These are phyloP conservation scores for Danielia reshetovae DNA, from an alignment of 805 yeast species.

Conservation along the genomic window DNA sequence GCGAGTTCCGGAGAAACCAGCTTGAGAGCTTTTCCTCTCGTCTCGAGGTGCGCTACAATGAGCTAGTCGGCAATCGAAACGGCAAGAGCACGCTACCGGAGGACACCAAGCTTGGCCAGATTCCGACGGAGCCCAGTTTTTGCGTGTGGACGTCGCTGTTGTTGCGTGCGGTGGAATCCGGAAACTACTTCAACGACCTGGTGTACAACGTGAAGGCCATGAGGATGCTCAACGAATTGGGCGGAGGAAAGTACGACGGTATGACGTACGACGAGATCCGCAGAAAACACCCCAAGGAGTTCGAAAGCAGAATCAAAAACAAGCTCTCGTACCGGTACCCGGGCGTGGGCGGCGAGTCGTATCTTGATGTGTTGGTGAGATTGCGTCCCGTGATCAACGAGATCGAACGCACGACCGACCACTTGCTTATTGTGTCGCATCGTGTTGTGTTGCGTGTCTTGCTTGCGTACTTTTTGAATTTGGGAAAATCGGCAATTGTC, in stretches of 20 bases:
- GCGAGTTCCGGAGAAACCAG: constrained; percentile 62
- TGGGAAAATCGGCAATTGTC: constrained; percentile 75
- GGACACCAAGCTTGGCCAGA: constrained; percentile 20
- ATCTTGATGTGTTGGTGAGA: constrained; percentile 87
- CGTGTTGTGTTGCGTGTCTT: constrained; percentile 87
- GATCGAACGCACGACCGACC: constrained; percentile 86
- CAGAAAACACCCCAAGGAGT: constrained; percentile 69
- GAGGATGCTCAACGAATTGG: constrained; percentile 90
- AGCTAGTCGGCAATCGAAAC: constrained; percentile 23
- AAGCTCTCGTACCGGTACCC: constrained; percentile 89
- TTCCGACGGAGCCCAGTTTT: constrained; percentile 63
- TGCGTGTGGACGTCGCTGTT: constrained; percentile 94
- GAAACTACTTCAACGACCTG: constrained; percentile 69
- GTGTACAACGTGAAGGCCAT: constrained; percentile 76
- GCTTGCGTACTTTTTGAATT: constrained; percentile 83
- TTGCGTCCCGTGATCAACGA: constrained; percentile 88
- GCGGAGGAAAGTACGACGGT: constrained; percentile 91
- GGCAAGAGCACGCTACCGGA: constrained; percentile 9
- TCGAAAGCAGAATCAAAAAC: constrained; percentile 66
- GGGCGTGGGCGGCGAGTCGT: constrained; percentile 96
- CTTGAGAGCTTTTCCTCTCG: constrained; percentile 48
- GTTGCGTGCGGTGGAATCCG: constrained; percentile 72
- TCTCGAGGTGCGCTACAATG: constrained; percentile 40
- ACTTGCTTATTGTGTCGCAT: constrained; percentile 78
- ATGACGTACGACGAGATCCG: constrained; percentile 88